phyloP scores from a whole-genome alignment of 108 stramenopile species.

The Nannochloropsis granulata region DNA sequence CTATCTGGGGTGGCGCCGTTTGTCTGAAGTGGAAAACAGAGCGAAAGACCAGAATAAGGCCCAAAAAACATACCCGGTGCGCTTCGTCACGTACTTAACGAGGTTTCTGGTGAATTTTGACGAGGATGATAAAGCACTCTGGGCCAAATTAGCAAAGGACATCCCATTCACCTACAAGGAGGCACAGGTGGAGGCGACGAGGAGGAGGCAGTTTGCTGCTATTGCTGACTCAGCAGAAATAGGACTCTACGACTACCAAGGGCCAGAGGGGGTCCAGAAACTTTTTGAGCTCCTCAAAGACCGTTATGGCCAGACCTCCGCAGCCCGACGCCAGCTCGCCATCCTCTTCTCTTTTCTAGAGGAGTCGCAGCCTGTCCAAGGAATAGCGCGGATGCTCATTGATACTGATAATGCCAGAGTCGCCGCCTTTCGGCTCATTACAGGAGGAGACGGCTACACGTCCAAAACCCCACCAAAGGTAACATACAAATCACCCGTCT shows the following conservation, averaged over 20 bases:
- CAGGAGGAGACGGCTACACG: background rate
- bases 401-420: background rate
- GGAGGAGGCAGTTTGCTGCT: background rate
- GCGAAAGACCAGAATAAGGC: background rate
- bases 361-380: conserved; percentile 9
- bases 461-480: background rate
- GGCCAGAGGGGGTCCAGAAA: background rate
- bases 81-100: background rate
- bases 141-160: background rate
- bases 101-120: background rate
- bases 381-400: background rate
- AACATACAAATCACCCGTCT: background rate
- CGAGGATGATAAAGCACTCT: background rate
- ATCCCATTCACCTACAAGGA: background rate
- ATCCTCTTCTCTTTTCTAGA: conserved; percentile 24
- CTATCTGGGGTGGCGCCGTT: background rate
- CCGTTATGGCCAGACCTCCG: background rate
- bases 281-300: background rate
- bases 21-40: background rate
- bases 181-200: background rate
- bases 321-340: conserved; percentile 18
- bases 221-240: background rate
- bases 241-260: background rate
- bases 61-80: background rate
- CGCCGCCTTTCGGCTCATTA: background rate